These are phyloP conservation scores for Gossypium rotundifolium DNA, from an alignment of 345 rosid genomes.

Conservation along the genomic window DNA sequence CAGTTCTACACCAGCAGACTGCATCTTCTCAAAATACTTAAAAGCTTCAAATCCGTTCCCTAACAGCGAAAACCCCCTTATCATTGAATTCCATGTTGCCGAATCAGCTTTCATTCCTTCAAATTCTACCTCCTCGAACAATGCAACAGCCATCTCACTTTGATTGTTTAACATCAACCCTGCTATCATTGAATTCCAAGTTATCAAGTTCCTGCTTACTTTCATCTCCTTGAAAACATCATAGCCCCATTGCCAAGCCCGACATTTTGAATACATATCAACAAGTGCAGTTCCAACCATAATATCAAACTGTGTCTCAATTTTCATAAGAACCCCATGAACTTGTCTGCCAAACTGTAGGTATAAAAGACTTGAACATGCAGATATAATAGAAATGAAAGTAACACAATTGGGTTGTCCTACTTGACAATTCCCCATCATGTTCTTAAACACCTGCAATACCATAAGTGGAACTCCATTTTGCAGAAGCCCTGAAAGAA, in stretches of 20 bases:
- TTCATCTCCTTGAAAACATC: slow-evolving; percentile 36
- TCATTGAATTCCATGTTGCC: slow-evolving; percentile 64
- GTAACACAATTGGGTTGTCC: slow-evolving; percentile 46
- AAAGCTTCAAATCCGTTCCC: slow-evolving; percentile 46
- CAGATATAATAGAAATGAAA: slow-evolving; percentile 41
- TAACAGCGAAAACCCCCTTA: slow-evolving; percentile 51
- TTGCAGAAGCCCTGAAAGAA: slow-evolving; percentile 43
- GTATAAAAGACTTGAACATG: slow-evolving; percentile 42
- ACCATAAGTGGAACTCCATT: slow-evolving; percentile 36
- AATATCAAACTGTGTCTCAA: slow-evolving; percentile 25
- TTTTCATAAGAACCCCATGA: slow-evolving; percentile 41
- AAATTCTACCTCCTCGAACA: slow-evolving; percentile 38
- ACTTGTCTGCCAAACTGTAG: slow-evolving; percentile 46
- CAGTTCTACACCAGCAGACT: slow-evolving; percentile 28
- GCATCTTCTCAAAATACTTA: slow-evolving; percentile 50
- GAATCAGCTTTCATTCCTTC: slow-evolving; percentile 55
- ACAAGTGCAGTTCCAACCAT: slow-evolving; percentile 50
- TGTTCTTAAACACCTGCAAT: slow-evolving; percentile 45
- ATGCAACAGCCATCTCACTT: slow-evolving; percentile 36
- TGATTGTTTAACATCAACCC: slow-evolving; percentile 60
- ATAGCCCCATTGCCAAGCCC: slow-evolving; percentile 44
- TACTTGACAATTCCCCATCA: slow-evolving; percentile 32
- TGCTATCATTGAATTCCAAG: slow-evolving; percentile 52
- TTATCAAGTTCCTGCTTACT: slow-evolving; percentile 41
- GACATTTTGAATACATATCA: slow-evolving; percentile 59